Conservation (phyloP, 345 rosid species). For the Mallotus nudiflorus region DNA sequence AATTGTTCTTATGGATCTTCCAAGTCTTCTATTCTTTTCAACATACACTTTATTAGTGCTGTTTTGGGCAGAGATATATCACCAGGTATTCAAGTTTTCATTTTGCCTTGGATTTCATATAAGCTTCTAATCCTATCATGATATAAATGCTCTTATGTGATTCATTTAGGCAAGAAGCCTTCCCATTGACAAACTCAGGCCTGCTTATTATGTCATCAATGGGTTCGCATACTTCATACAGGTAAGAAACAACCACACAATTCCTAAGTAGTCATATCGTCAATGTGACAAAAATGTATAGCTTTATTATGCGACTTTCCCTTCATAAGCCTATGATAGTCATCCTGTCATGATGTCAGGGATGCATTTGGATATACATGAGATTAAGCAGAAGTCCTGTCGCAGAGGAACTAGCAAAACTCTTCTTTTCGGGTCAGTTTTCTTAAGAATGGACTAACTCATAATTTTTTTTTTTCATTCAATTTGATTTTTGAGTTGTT, state of each 20-base stretch:
- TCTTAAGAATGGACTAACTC: not conserved
- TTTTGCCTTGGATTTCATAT: not conserved
- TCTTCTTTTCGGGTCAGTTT: conserved; percentile 49
- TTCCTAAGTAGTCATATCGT: not conserved
- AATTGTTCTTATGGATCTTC: conserved; percentile 63
- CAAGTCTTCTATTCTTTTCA: conserved; percentile 70
- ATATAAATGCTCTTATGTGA: conserved; percentile 2
- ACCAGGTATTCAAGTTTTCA: conserved; percentile 48
- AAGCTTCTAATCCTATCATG: not conserved
- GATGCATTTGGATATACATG: conserved; percentile 48
- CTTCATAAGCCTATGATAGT: not conserved
- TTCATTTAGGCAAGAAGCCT: conserved; percentile 53
- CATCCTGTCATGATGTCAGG: conserved; percentile 27
- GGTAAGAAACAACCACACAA: conserved; percentile 26
- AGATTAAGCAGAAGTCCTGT: conserved; percentile 29
- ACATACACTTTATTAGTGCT: conserved; percentile 75
- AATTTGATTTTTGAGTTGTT: too few species aligned
- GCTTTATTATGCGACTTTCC: not conserved
- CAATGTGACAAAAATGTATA: not conserved
- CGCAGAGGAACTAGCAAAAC: conserved; percentile 35
- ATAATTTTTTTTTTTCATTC: too few species aligned
- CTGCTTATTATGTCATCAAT: conserved; percentile 45
- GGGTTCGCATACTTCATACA: conserved; percentile 46
- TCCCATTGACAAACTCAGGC: conserved; percentile 52
- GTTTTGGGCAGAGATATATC: conserved; percentile 89